Evolutionary conservation across 2,329 filamentous ascomycete genomes (phyloP).

Genomic region (Raffaelea ambrosiae): DNA sequence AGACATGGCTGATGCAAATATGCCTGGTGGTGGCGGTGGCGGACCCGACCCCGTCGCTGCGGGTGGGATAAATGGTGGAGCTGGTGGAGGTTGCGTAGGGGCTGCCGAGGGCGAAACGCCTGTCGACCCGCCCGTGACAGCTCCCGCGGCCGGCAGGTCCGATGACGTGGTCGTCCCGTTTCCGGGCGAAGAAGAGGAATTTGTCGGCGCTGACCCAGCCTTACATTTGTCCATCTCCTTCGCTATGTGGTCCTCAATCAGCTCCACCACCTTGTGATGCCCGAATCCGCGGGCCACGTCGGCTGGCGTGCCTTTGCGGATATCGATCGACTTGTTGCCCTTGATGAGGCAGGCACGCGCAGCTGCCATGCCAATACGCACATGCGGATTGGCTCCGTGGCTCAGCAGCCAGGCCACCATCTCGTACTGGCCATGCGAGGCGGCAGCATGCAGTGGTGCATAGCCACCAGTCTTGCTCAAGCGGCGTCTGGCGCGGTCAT

Average conservation of each 20-base stretch:
- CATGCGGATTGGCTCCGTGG: constrained; percentile 1
- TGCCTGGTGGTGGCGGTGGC: too few species aligned
- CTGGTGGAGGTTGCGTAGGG: too few species aligned
- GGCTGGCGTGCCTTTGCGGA: neutral
- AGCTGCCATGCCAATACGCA: constrained; percentile 2
- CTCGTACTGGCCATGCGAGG: constrained; percentile 1
- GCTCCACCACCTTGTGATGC: neutral
- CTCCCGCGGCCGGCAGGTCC: too few species aligned
- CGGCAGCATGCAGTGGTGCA: constrained; percentile 2
- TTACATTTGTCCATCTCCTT: too few species aligned
- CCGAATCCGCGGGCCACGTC: constrained; percentile 4
- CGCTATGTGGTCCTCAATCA: constrained; percentile 1
- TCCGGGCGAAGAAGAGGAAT: too few species aligned
- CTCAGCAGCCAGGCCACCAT: constrained; percentile 3
- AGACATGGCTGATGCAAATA: too few species aligned
- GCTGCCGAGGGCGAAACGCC: too few species aligned
- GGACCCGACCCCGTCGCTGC: too few species aligned
- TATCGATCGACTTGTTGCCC: neutral
- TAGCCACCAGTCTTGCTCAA: neutral
- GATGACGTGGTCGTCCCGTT: too few species aligned
- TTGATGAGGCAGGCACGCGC: constrained; percentile 1
- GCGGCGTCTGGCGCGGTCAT: neutral
- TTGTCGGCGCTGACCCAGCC: too few species aligned
- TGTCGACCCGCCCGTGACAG: too few species aligned
- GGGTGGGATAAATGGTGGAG: too few species aligned